A percentile compares a stretch with the other conserved stretches of the same genome.
Evolutionary conservation across 768 basidiomycete genomes (phyloP).

Genomic region (Pluteus cervinus): DNA sequence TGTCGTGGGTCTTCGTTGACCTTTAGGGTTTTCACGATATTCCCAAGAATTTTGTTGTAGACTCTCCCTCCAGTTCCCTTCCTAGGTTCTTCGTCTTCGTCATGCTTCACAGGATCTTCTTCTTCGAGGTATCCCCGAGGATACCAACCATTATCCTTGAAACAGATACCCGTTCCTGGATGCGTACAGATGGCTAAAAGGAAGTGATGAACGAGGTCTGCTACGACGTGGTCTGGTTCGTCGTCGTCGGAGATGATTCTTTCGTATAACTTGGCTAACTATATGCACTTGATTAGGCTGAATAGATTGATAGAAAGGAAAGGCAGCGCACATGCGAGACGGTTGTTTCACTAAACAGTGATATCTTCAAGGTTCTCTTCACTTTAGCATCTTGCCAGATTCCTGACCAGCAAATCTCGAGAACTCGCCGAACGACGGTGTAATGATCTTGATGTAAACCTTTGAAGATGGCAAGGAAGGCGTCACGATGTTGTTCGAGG

Average conservation of each 20-base stretch:
- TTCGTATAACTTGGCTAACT: conserved; percentile 76
- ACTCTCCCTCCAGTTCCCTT: conserved; percentile 40
- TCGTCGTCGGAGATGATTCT: conserved; percentile 43
- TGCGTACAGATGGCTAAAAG: conserved; percentile 76
- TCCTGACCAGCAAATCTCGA: conserved; percentile 73
- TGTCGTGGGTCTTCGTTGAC: conserved; percentile 87
- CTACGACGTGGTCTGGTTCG: conserved; percentile 52
- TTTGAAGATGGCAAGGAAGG: conserved; percentile 67
- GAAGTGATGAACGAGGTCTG: conserved; percentile 83
- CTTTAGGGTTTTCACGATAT: conserved; percentile 67
- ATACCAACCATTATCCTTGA: conserved; percentile 89
- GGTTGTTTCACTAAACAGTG: conserved; percentile 61
- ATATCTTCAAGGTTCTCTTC: conserved; percentile 65
- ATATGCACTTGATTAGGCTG: neutral
- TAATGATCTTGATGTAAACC: conserved; percentile 65
- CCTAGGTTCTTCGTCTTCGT: conserved; percentile 30
- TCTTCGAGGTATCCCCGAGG: conserved; percentile 53
- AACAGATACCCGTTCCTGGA: conserved; percentile 82
- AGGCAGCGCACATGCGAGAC: conserved; percentile 51
- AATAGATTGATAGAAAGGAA: neutral
- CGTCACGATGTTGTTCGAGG: conserved; percentile 64
- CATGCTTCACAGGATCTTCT: conserved; percentile 18
- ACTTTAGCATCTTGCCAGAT: conserved; percentile 72
- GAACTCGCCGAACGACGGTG: conserved; percentile 49
- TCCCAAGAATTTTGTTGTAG: conserved; percentile 79